These are phyloP conservation scores for Colletotrichum tanaceti DNA, from an alignment of 2,329 filamentous ascomycete species.

Conservation along the genomic window DNA sequence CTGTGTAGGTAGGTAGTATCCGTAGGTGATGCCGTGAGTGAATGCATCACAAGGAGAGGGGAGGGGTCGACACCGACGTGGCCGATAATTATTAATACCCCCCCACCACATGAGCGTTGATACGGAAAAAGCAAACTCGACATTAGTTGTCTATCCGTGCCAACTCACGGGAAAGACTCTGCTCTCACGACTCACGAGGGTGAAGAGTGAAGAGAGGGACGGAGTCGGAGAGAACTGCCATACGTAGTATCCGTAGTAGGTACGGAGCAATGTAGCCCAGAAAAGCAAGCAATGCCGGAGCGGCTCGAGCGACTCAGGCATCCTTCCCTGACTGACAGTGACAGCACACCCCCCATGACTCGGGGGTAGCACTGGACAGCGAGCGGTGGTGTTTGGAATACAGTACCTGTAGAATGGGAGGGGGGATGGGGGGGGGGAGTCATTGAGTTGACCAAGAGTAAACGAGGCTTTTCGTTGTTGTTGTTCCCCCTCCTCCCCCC, in stretches of 20 bases:
- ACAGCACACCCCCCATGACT: slow-evolving; percentile 34
- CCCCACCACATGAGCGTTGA: slow-evolving; percentile 9
- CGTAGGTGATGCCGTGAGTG: too few relatives aligned
- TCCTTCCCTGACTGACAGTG: too few relatives aligned
- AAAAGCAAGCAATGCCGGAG: slow-evolving; percentile 29
- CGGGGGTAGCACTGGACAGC: slow-evolving; percentile 18
- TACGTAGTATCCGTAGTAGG: too few relatives aligned
- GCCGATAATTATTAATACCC: too few relatives aligned
- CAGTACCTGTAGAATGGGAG: slow-evolving; percentile 29
- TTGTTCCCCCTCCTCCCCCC: too few relatives aligned
- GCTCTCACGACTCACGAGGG: too few relatives aligned
- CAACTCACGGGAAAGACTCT: background rate
- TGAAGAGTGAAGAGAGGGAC: too few relatives aligned
- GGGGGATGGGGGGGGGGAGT: background rate
- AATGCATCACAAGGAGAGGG: background rate
- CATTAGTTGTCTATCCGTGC: too few relatives aligned
- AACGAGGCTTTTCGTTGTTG: too few relatives aligned
- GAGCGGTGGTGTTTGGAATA: slow-evolving; percentile 12
- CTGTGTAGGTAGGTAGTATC: too few relatives aligned
- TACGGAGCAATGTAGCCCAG: background rate
- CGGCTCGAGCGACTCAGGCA: background rate
- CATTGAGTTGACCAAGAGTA: slow-evolving; percentile 6
- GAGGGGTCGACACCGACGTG: background rate
- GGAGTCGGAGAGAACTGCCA: too few relatives aligned
- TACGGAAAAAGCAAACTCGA: background rate